These are phyloP conservation scores for Saccharomycopsis synnaedendra DNA, from an alignment of 805 yeast genomes.

Conservation along the genomic window DNA sequence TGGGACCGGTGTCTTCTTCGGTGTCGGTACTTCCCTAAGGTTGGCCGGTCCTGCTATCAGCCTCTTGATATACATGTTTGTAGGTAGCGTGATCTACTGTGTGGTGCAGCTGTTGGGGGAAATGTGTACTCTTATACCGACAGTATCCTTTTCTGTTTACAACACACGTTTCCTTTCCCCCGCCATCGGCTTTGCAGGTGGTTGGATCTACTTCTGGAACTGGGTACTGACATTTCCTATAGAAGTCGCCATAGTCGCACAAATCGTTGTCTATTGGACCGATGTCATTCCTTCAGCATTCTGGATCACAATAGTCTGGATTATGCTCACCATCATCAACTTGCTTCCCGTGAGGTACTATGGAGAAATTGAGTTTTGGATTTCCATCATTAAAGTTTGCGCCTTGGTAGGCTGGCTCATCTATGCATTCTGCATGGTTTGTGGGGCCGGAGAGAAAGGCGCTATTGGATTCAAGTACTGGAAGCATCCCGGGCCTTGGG, in stretches of 20 bases:
- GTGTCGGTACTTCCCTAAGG: slow-evolving; percentile 42
- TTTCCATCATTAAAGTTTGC: slow-evolving; percentile 39
- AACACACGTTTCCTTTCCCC: slow-evolving; percentile 50
- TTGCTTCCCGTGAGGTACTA: slow-evolving; percentile 43
- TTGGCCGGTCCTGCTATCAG: slow-evolving; percentile 55
- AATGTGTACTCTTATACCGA: slow-evolving; percentile 63
- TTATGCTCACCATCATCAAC: slow-evolving; percentile 32
- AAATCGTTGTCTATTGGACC: slow-evolving; percentile 43
- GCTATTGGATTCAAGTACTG: slow-evolving; percentile 53
- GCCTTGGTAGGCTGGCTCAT: slow-evolving; percentile 45
- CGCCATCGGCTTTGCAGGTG: slow-evolving; percentile 56
- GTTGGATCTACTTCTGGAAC: slow-evolving; percentile 61
- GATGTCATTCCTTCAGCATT: slow-evolving; percentile 43
- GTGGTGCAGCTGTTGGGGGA: slow-evolving; percentile 62
- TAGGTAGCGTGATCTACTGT: slow-evolving; percentile 48
- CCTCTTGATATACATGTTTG: slow-evolving; percentile 47
- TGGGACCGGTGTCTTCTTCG: slow-evolving; percentile 61
- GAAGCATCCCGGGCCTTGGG: slow-evolving; percentile 64
- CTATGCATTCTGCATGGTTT: slow-evolving; percentile 42
- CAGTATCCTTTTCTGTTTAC: slow-evolving; percentile 52
- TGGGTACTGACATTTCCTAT: slow-evolving; percentile 65
- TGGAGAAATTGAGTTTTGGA: slow-evolving; percentile 51
- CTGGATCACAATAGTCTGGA: slow-evolving; percentile 48
- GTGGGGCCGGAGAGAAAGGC: slow-evolving; percentile 45
- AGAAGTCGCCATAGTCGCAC: slow-evolving; percentile 46